These are phyloP conservation scores for Babesia bigemina DNA, from an alignment of 169 alveolate genomes.

Conservation along the genomic window DNA sequence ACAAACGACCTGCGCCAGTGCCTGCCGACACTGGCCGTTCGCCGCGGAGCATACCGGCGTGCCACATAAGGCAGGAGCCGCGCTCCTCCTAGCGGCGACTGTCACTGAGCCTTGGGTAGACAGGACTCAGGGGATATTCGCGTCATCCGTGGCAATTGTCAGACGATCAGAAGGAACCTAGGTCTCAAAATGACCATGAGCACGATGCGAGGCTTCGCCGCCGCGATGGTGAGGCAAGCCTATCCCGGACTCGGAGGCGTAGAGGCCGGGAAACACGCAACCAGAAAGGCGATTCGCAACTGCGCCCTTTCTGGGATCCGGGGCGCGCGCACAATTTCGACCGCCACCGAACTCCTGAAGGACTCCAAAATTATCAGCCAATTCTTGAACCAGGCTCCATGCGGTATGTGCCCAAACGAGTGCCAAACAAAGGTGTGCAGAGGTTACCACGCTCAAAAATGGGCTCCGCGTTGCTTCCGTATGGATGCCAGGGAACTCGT, in stretches of 20 bases:
- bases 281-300: not conserved
- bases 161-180: not conserved
- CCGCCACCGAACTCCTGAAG: slow-evolving; percentile 54
- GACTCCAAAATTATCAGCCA: slow-evolving; percentile 42
- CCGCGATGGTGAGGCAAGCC: slow-evolving; percentile 23
- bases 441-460: slow-evolving; percentile 78
- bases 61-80: slow-evolving; percentile 36
- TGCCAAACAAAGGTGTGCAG: slow-evolving; percentile 4
- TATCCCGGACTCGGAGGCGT: slow-evolving; percentile 19
- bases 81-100: not conserved
- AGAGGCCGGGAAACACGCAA: not conserved
- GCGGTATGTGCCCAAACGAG: slow-evolving; percentile 29
- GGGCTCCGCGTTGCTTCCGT: slow-evolving; percentile 91
- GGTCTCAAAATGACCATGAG: slow-evolving; percentile 33
- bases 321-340: slow-evolving; percentile 16
- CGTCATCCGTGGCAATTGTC: slow-evolving; percentile 3
- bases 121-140: not conserved
- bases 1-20: too few relatives aligned
- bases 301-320: not conserved
- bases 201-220: slow-evolving; percentile 39
- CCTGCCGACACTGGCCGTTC: too few relatives aligned
- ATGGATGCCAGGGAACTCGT: slow-evolving; percentile 72
- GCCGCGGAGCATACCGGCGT: slow-evolving; percentile 1
- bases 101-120: slow-evolving; percentile 5
- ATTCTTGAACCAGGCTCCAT: slow-evolving; percentile 60